A percentile compares a stretch with the other conserved stretches of the same genome.
phyloP scores from a whole-genome alignment of 1,139 yeast genomes.

The Yamadazyma conglobata region DNA sequence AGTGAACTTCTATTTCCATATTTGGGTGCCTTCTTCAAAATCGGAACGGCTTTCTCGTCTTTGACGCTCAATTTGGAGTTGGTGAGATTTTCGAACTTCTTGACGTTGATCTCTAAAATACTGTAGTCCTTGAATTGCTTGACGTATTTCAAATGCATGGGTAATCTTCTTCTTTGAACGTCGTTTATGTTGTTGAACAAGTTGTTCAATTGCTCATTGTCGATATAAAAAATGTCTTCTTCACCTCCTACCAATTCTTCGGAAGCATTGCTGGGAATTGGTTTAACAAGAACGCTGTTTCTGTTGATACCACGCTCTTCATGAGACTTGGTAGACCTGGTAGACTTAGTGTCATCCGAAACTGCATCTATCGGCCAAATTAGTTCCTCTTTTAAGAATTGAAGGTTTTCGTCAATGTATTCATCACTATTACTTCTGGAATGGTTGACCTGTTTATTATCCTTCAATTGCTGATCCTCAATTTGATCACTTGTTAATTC shows the following conservation, averaged over 20 bases:
- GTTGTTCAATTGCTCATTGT: constrained; percentile 27
- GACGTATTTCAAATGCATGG: constrained; percentile 37
- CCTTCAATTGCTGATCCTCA: constrained; percentile 38
- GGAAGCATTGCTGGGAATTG: constrained; percentile 4
- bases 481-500: constrained; percentile 44
- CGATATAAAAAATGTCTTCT: constrained; percentile 20
- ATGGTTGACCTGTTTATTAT: constrained; percentile 15
- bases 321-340: constrained; percentile 10
- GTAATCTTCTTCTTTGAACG: constrained; percentile 28
- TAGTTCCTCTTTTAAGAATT: constrained; percentile 30
- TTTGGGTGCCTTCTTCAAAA: constrained; percentile 7
- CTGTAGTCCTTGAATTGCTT: constrained; percentile 39
- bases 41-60: constrained; percentile 7
- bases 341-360: constrained; percentile 13
- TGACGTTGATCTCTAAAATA: constrained; percentile 30
- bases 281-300: constrained; percentile 1
- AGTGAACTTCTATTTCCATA: constrained; percentile 10
- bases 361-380: constrained; percentile 26
- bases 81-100: constrained; percentile 28
- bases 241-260: constrained; percentile 13
- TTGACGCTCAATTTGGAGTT: constrained; percentile 6
- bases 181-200: constrained; percentile 28
- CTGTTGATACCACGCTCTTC: constrained; percentile 4
- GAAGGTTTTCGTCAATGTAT: constrained; percentile 36
- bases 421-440: constrained; percentile 18